Evolutionary conservation across 129 eudicot species (phyloP).

Genomic region (Calendula officinalis): DNA sequence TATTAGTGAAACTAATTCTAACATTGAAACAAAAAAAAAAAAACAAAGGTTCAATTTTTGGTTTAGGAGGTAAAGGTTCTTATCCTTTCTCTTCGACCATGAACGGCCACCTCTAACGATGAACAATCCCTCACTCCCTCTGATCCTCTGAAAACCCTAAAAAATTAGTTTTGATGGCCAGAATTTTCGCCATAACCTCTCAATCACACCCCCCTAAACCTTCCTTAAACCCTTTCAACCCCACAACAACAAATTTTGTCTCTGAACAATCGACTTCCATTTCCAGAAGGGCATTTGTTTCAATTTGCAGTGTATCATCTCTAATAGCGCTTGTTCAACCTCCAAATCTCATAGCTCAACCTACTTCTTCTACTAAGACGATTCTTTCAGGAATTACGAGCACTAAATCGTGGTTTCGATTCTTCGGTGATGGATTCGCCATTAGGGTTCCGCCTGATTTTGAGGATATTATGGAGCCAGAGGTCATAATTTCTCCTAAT

Average conservation of each 20-base stretch:
- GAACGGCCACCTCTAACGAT: conserved; percentile 2
- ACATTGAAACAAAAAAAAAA: no score
- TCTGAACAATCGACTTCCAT: conserved; percentile 19
- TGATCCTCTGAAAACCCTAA: conserved; percentile 12
- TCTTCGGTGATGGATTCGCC: conserved; percentile 83
- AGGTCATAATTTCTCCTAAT: conserved; percentile 50
- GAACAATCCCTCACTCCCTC: not conserved
- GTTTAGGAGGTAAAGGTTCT: conserved; percentile 16
- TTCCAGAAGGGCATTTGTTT: conserved; percentile 46
- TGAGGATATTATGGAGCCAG: conserved; percentile 82
- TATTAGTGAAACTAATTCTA: no score
- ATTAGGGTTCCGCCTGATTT: conserved; percentile 86
- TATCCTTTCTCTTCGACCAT: conserved; percentile 14
- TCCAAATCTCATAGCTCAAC: conserved; percentile 24
- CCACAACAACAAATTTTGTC: conserved; percentile 5
- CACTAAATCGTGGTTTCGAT: conserved; percentile 91
- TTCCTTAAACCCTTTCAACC: conserved; percentile 13
- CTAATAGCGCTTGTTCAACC: conserved; percentile 28
- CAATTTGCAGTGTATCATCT: conserved; percentile 41
- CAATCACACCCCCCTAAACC: conserved; percentile 36
- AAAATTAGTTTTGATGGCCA: conserved; percentile 42
- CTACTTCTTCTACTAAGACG: conserved; percentile 43
- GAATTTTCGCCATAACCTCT: conserved; percentile 39
- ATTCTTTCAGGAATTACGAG: conserved; percentile 73
- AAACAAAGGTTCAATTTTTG: no score